Evolutionary conservation across 305 asterid species (phyloP).

Genomic region (Salvia sclarea): DNA sequence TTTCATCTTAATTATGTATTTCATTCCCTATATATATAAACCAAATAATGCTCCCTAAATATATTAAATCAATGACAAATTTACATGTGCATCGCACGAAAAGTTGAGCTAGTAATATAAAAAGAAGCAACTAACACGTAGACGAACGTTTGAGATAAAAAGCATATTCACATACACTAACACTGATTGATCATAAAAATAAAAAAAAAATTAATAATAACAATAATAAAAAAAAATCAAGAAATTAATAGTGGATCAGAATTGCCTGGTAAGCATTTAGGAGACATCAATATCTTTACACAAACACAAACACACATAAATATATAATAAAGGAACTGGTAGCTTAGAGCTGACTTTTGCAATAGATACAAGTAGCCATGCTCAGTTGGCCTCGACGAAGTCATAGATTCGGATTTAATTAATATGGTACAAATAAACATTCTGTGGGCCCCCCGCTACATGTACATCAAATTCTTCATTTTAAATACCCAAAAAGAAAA

Average conservation of each 20-base stretch:
- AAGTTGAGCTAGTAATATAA: too few species aligned
- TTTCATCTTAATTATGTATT: too few species aligned
- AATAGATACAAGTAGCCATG: conserved; percentile 1
- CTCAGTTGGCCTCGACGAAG: conserved; percentile 8
- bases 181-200: too few species aligned
- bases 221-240: not conserved
- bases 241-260: conserved; percentile 11
- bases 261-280: conserved; percentile 13
- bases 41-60: too few species aligned
- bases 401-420: conserved; percentile 10
- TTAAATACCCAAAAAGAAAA: not conserved
- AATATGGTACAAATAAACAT: conserved; percentile 2
- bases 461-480: not conserved
- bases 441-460: conserved; percentile 4
- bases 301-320: not conserved
- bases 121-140: too few species aligned
- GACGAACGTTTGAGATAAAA: too few species aligned
- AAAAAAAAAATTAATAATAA: too few species aligned
- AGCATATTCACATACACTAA: too few species aligned
- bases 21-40: too few species aligned
- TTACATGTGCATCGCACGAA: too few species aligned
- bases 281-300: conserved; percentile 11
- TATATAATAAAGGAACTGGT: not conserved
- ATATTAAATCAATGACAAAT: too few species aligned
- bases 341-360: conserved; percentile 28